These are phyloP conservation scores for Chrysoporthe austroafricana DNA, from an alignment of 2,329 filamentous ascomycete genomes.

Conservation along the genomic window DNA sequence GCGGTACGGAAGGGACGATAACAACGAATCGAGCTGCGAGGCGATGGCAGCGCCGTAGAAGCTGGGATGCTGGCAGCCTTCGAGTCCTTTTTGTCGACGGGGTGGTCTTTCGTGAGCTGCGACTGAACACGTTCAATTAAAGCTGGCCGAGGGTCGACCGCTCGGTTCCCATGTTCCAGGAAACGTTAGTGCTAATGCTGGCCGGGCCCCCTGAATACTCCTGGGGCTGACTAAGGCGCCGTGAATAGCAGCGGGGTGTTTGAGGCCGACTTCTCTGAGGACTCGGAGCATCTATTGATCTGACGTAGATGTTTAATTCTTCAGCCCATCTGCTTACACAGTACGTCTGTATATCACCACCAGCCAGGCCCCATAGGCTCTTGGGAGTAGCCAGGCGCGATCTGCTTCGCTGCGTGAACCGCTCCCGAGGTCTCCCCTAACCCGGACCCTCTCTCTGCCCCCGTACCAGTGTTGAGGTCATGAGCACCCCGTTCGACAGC, in stretches of 20 bases:
- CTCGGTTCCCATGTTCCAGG: slow-evolving; percentile 13
- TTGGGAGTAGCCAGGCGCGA: not conserved
- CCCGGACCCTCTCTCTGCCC: slow-evolving; percentile 2
- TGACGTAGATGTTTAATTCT: not conserved
- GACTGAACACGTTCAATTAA: slow-evolving; percentile 19
- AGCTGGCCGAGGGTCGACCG: slow-evolving; percentile 1
- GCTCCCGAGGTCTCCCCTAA: not conserved
- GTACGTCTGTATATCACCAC: too few relatives aligned
- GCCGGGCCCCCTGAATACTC: slow-evolving; percentile 20
- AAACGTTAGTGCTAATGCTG: slow-evolving; percentile 18
- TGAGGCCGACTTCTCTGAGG: not conserved
- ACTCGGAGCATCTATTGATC: not conserved
- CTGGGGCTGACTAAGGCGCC: slow-evolving; percentile 24
- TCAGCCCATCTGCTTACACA: not conserved
- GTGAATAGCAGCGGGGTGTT: slow-evolving; percentile 1
- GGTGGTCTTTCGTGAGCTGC: slow-evolving; percentile 7
- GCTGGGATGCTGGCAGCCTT: slow-evolving; percentile 5
- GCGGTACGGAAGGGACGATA: not conserved
- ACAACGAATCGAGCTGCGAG: slow-evolving; percentile 3
- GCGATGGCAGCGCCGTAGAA: not conserved
- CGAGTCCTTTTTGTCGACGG: slow-evolving; percentile 12
- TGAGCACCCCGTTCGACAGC: not conserved
- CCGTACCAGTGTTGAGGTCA: not conserved
- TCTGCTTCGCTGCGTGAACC: not conserved
- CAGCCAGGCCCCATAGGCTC: too few relatives aligned